Evolutionary conservation across 768 basidiomycete species (phyloP), one percentile per base, ranked within the genome.

Genomic region (Sarcodon aspratus): DNA sequence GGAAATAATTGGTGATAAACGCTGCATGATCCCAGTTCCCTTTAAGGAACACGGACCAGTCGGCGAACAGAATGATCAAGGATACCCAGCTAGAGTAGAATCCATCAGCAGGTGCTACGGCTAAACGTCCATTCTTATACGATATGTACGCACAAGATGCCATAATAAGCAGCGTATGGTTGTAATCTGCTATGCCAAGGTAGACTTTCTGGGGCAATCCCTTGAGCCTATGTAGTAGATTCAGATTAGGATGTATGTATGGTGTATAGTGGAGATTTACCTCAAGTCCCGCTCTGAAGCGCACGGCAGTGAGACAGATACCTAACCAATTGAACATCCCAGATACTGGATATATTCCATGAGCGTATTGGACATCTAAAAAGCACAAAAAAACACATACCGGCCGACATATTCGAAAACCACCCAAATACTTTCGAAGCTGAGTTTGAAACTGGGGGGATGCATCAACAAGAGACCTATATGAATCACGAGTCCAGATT

Each of bases 271-370:
- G 5, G 21, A 5, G 21, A 27, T 27, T 27, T 27, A 27, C 21
- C 21, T 27, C 61, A 53, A 66, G 44, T 44, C 70, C 73, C 32
- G 58, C 54, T 50, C 65, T 55, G 66, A 73, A 73, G 40, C 71
- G 64, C 38, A 72, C 58, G 61, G 68, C 69, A 15, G 65, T 65
- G 51, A 72, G 47, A 48, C 60, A 61, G 55, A 75, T 72, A 36
- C 61, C 65, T 48, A 59, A 53, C 72, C 72, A 73, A 33, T 66
- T 68, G 40, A 42, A 42, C 40, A 42, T 42, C 27, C 40, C 40
- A 5, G 40, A 42, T 15, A 42, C 54, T 70, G 58, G 15, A 52
- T 49, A 12, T 51, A 50, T 31, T 50, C 47, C 4, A 54, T 45
- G 21, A 27, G 21, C 21, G 21, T 5, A 27, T 27, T 27, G 21